Conservation (phyloP, 345 rosid genomes). For the Gossypium raimondii region DNA sequence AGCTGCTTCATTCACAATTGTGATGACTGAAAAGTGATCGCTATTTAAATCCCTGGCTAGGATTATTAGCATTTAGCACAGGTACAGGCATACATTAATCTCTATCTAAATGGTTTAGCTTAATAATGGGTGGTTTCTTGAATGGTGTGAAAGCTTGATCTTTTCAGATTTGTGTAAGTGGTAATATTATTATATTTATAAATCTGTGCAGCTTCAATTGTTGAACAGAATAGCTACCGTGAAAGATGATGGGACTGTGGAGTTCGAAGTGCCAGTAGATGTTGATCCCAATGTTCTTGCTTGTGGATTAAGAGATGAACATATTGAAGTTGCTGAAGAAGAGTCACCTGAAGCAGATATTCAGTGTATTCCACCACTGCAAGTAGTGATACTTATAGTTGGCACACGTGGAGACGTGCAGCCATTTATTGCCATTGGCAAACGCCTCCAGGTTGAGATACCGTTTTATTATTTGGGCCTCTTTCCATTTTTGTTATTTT, state of each 20-base stretch:
- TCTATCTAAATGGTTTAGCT: slow-evolving; percentile 4
- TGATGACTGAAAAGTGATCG: no score
- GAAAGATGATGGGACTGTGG: slow-evolving; percentile 95
- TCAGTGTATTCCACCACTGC: slow-evolving; percentile 70
- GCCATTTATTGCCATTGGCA: slow-evolving; percentile 83
- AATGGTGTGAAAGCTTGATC: neutral
- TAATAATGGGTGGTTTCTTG: neutral
- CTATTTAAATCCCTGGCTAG: neutral
- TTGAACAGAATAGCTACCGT: slow-evolving; percentile 90
- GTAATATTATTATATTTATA: slow-evolving; percentile 22
- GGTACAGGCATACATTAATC: neutral
- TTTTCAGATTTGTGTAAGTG: neutral
- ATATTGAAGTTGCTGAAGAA: slow-evolving; percentile 39
- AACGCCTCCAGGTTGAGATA: slow-evolving; percentile 61
- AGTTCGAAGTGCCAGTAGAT: slow-evolving; percentile 79
- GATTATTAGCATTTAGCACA: neutral
- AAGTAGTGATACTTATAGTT: slow-evolving; percentile 58
- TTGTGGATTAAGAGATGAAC: slow-evolving; percentile 28
- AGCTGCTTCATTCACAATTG: no score
- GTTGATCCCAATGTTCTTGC: slow-evolving; percentile 50
- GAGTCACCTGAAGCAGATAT: slow-evolving; percentile 68
- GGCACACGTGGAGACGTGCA: slow-evolving; percentile 94
- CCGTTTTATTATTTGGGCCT: slow-evolving; percentile 1
- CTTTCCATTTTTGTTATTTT: neutral
- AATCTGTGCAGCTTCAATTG: slow-evolving; percentile 64